These are phyloP conservation scores for Zygosaccharomyces bisporus DNA, from an alignment of 805 yeast genomes.

Conservation along the genomic window DNA sequence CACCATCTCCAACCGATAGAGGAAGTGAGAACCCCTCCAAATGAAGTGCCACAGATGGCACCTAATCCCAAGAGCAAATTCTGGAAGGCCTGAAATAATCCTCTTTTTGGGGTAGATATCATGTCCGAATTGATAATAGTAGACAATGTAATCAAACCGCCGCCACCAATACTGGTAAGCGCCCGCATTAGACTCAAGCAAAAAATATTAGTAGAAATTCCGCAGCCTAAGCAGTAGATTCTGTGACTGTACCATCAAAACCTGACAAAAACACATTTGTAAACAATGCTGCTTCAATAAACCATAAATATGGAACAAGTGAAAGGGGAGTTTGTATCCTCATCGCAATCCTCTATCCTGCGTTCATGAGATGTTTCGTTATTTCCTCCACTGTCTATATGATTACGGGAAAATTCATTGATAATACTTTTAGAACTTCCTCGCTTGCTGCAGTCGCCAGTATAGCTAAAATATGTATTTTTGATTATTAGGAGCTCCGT, in stretches of 20 bases:
- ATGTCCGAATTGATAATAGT: conserved; percentile 41
- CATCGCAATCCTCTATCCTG: conserved; percentile 3
- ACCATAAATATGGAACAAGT: conserved; percentile 26
- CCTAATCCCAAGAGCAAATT: conserved; percentile 39
- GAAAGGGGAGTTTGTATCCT: conserved; percentile 15
- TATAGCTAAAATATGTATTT: neutral
- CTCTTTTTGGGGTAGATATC: conserved; percentile 37
- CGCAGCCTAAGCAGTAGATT: conserved; percentile 44
- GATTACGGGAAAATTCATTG: neutral
- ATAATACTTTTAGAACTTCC: neutral
- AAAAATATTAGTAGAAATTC: conserved; percentile 30
- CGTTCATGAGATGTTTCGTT: neutral
- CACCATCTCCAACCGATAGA: conserved; percentile 43
- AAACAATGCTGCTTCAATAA: conserved; percentile 36
- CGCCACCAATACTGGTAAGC: conserved; percentile 42
- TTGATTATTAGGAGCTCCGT: neutral
- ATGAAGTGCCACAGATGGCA: conserved; percentile 39
- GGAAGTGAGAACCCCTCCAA: conserved; percentile 39
- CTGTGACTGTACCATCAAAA: conserved; percentile 48
- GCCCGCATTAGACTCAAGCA: conserved; percentile 37
- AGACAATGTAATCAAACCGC: conserved; percentile 39
- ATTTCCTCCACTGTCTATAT: neutral
- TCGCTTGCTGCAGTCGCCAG: neutral
- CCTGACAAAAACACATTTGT: conserved; percentile 44
- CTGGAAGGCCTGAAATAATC: conserved; percentile 41